Percentiles rank a stretch among this genome's conserved stretches.
Conservation (phyloP, 352 stramenopile species). For the Pythium dissimile region DNA sequence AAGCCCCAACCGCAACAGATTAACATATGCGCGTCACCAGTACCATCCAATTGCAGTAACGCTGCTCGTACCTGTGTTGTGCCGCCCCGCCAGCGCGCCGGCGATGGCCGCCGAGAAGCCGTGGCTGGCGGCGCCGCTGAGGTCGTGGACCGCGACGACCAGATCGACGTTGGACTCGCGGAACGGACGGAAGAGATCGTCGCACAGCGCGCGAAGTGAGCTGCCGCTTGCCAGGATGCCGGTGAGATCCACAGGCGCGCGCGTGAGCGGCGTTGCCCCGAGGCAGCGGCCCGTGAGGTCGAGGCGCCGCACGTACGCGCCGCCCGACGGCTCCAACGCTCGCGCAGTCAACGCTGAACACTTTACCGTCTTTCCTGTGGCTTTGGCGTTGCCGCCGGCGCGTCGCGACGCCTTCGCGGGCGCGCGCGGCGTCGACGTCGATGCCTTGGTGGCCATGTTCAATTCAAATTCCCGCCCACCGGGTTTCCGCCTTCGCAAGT, state of each 20-base stretch:
- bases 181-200: constrained; percentile 44
- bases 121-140: constrained; percentile 11
- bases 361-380: background rate
- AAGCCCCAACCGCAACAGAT: too few species aligned
- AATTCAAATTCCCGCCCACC: background rate
- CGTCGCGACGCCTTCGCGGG: constrained; percentile 6
- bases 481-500: background rate
- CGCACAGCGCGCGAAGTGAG: constrained; percentile 31
- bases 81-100: constrained; percentile 43
- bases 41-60: too few species aligned
- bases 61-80: constrained; percentile 30
- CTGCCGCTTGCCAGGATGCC: constrained; percentile 30
- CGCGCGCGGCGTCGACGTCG: background rate
- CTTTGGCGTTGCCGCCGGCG: background rate
- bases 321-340: background rate
- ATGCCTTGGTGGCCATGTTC: background rate
- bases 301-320: constrained; percentile 39
- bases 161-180: constrained; percentile 38
- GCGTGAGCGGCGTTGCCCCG: constrained; percentile 27
- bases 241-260: constrained; percentile 35
- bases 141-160: constrained; percentile 40
- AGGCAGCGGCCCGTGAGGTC: constrained; percentile 35
- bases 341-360: background rate
- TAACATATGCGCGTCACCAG: too few species aligned
- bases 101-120: constrained; percentile 36